These are phyloP conservation scores for Pterocarpus macrocarpus DNA, from an alignment of 306 rosid species.

Conservation along the genomic window DNA sequence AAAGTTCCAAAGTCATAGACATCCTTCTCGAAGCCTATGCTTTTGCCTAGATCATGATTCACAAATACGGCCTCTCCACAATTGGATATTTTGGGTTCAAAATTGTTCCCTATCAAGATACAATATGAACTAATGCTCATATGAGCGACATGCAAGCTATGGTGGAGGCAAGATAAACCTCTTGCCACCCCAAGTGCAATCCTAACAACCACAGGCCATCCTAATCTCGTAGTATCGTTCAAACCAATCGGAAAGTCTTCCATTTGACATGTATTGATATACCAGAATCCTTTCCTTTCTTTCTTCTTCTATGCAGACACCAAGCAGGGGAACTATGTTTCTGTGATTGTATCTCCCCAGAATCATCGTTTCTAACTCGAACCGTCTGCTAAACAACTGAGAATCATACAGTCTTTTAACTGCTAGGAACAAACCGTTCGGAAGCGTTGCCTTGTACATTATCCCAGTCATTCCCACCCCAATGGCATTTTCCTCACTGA, in stretches of 20 bases:
- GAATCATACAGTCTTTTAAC: slow-evolving; percentile 46
- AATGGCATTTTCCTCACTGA: slow-evolving; percentile 33
- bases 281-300: slow-evolving; percentile 37
- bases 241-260: slow-evolving; percentile 53
- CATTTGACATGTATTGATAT: slow-evolving; percentile 48
- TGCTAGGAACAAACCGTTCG: slow-evolving; percentile 23
- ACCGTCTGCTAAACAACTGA: not conserved
- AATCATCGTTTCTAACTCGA: slow-evolving; percentile 34
- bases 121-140: slow-evolving; percentile 11
- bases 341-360: slow-evolving; percentile 38
- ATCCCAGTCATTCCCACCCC: slow-evolving; percentile 44
- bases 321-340: slow-evolving; percentile 24
- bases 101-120: slow-evolving; percentile 45
- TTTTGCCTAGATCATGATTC: not conserved
- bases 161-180: slow-evolving; percentile 54
- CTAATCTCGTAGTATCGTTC: not conserved
- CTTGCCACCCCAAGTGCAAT: slow-evolving; percentile 55
- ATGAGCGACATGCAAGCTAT: slow-evolving; percentile 36
- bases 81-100: slow-evolving; percentile 51
- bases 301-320: slow-evolving; percentile 38
- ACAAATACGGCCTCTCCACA: slow-evolving; percentile 31
- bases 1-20: slow-evolving; percentile 46
- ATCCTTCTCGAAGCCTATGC: slow-evolving; percentile 33
- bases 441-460: slow-evolving; percentile 45
- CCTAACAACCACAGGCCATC: slow-evolving; percentile 19